Evolutionary conservation across 1,284 basidiomycete species (phyloP), one percentile per base, ranked within the genome.

Genomic region (Ganoderma boninense): DNA sequence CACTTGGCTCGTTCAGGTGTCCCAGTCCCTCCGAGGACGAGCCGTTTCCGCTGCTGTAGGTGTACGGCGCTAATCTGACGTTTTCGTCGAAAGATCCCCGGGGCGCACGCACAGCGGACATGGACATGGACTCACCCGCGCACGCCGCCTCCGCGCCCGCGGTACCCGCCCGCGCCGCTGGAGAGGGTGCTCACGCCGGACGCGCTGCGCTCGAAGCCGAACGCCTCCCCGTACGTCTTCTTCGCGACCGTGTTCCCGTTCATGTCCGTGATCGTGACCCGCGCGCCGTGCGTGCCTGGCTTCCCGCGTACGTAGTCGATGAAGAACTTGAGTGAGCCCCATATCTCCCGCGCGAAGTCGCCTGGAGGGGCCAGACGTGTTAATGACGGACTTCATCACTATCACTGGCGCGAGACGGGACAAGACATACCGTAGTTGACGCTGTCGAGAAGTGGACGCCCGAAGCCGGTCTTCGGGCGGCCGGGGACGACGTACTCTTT

Each of bases 371-470:
- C 8, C 18, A 62, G 18, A 20, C 52, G 69, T 65, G 49, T 56
- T 64, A 66, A 40, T 46, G n/a, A 64, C 18, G 65, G 23, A 43
- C 46, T 13, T 38, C 10, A 29, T 49, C 20, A 43, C 20, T 8
- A 20, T 44, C 62, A 13, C 68, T 68, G 57, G 72, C 29, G n/a
- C 38, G 5, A 20, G 42, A 64, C 26, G 57, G 67, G 69, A 65
- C 86, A 74, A 67, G 69, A 64, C 86, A 74, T 79, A 92, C 91
- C 81, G 74, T 87, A 90, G 80, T 96, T 95, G 79, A 96, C 87
- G 64, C 92, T 93, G 74, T 96, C 93, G 88, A 87, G 90, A 18
- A 96, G 81, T 0, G 95, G 88, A 66, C 86, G 83, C 85, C 89
- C 87, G 66, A 92, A 84, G 57, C 86, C 83, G 1, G 88, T 91